These are phyloP conservation scores for Daldinia loculata DNA, from an alignment of 495 filamentous ascomycete species.

Conservation along the genomic window DNA sequence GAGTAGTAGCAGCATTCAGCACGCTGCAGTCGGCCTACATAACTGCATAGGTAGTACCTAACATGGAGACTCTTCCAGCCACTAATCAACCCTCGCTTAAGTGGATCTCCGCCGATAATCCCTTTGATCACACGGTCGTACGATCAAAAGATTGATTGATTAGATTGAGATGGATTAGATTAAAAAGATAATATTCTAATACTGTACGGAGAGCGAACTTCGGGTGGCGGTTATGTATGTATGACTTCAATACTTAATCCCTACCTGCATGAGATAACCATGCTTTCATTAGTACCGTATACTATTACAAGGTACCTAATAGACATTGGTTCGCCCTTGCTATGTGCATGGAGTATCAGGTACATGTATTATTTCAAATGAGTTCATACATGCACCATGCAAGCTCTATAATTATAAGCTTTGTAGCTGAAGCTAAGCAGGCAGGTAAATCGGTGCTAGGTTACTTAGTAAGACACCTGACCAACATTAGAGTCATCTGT, in stretches of 20 bases:
- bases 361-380: not conserved
- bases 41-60: not conserved
- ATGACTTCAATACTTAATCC: not conserved
- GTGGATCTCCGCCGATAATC: conserved; percentile 15
- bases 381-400: not conserved
- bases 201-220: conserved; percentile 7
- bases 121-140: conserved; percentile 34
- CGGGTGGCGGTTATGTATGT: not conserved
- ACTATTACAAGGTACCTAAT: not conserved
- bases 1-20: conserved; percentile 13
- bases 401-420: too few relatives aligned
- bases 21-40: conserved; percentile 30
- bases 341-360: not conserved
- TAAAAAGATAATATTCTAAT: conserved; percentile 40
- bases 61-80: conserved; percentile 11
- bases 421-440: too few relatives aligned
- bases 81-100: conserved; percentile 27
- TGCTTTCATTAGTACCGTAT: not conserved
- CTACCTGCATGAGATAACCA: not conserved
- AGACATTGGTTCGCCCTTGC: not conserved
- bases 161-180: conserved; percentile 42
- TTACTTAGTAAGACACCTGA: conserved; percentile 15
- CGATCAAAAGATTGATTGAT: conserved; percentile 44
- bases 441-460: not conserved
- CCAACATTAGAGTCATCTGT: not conserved